Evolutionary conservation across 768 basidiomycete genomes (phyloP).

Genomic region (Lentinula sp.): DNA sequence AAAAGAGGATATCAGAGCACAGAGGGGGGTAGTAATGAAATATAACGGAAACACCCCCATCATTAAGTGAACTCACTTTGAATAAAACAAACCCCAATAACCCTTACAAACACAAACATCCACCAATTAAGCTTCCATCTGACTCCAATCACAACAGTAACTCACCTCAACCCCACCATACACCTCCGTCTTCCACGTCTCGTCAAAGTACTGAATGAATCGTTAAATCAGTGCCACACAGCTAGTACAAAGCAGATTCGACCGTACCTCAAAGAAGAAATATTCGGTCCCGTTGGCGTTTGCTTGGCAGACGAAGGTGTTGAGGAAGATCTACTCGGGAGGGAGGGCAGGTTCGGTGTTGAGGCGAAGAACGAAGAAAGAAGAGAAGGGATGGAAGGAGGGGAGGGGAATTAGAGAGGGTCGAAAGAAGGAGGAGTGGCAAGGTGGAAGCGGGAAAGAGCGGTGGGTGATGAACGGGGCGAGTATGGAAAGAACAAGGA

Average conservation of each 20-base stretch:
- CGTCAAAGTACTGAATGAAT: constrained; percentile 44
- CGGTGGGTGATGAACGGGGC: neutral
- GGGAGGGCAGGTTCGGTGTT: neutral
- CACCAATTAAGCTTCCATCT: neutral
- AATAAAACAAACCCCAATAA: constrained; percentile 60
- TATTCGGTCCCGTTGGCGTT: constrained; percentile 80
- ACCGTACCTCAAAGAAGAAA: constrained; percentile 74
- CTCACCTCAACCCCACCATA: constrained; percentile 78
- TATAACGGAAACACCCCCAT: too few relatives aligned
- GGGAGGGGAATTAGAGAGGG: neutral
- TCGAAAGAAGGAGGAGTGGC: neutral
- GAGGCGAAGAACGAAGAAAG: neutral
- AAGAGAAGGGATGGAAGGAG: neutral
- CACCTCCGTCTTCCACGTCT: constrained; percentile 34
- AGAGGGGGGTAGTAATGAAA: neutral
- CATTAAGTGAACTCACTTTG: constrained; percentile 33
- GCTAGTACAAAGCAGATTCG: neutral
- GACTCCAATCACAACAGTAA: neutral
- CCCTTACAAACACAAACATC: neutral
- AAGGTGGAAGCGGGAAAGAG: neutral
- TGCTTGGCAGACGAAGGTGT: constrained; percentile 84
- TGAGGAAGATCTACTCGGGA: constrained; percentile 57
- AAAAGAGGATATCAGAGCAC: neutral
- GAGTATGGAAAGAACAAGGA: too few relatives aligned
- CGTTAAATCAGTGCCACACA: too few relatives aligned